Conservation (phyloP, 148 eudicot genomes). For the Rhododendron griersonianum region DNA sequence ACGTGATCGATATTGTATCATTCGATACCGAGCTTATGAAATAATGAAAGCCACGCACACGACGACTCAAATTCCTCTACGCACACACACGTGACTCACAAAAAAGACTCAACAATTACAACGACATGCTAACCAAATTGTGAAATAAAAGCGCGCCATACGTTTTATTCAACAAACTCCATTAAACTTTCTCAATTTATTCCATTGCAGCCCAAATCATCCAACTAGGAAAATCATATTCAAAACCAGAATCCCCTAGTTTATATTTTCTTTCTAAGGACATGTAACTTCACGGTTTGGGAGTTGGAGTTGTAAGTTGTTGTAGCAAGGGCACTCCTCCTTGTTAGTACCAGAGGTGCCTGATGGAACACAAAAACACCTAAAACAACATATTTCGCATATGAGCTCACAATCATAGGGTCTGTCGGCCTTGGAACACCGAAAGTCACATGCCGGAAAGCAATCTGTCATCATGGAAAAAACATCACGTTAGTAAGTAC, state of each 20-base stretch:
- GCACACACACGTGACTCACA: too few species aligned
- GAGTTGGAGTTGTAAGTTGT: not conserved
- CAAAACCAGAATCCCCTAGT: not conserved
- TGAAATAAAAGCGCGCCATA: not conserved
- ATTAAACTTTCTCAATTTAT: not conserved
- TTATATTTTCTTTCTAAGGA: not conserved
- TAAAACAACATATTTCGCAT: too few species aligned
- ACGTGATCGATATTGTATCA: too few species aligned
- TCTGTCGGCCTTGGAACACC: too few species aligned
- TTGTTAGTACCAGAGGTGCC: slow-evolving; percentile 8
- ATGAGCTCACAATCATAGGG: too few species aligned
- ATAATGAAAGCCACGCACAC: too few species aligned
- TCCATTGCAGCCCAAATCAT: not conserved
- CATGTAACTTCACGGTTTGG: not conserved
- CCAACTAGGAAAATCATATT: not conserved
- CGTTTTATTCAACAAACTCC: not conserved
- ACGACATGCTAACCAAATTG: not conserved
- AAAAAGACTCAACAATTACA: not conserved
- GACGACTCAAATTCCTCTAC: too few species aligned
- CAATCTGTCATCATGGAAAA: too few species aligned
- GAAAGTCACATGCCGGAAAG: too few species aligned
- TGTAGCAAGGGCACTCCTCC: slow-evolving; percentile 17
- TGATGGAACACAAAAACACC: not conserved
- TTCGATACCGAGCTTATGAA: too few species aligned
- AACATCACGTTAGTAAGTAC: too few species aligned